Evolutionary conservation across 192 early-diverging fungal species (phyloP).

Genomic region (Dissophora globulifera): DNA sequence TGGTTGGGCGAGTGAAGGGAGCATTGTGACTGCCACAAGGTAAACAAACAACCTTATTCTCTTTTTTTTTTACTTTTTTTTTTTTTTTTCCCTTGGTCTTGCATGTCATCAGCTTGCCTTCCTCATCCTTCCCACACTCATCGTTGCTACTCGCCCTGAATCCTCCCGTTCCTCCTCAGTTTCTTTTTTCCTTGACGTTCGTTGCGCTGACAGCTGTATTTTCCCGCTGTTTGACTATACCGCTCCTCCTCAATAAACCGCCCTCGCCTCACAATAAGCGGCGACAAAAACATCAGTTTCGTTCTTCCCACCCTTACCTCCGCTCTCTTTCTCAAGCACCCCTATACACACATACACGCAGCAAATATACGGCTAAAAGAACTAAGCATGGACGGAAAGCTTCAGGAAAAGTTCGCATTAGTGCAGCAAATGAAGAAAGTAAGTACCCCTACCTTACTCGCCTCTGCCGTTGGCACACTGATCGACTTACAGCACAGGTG

Average conservation of each 20-base stretch:
- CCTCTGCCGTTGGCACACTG: too few species aligned
- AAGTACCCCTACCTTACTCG: background rate
- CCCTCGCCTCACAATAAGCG: background rate
- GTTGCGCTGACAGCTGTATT: too few species aligned
- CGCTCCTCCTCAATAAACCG: background rate
- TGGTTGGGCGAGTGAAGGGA: too few species aligned
- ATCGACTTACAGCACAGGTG: too few species aligned
- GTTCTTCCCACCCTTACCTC: background rate
- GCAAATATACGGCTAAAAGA: background rate
- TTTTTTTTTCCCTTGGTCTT: background rate
- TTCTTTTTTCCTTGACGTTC: background rate
- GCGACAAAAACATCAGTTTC: too few species aligned
- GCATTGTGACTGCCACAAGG: constrained; percentile 3
- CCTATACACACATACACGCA: too few species aligned
- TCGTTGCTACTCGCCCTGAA: too few species aligned
- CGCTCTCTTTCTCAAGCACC: background rate
- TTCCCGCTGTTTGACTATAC: background rate
- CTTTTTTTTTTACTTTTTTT: constrained; percentile 14
- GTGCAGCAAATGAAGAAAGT: constrained; percentile 52
- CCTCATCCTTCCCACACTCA: background rate
- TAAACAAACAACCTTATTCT: constrained; percentile 8
- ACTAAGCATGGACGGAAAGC: constrained; percentile 29
- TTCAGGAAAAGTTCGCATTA: constrained; percentile 50
- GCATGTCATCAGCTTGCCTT: too few species aligned
- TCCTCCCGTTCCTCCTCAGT: background rate